Evolutionary conservation across 2,329 filamentous ascomycete genomes (phyloP), one percentile per base, ranked within the genome.

Genomic region (Cladophialophora bantiana): DNA sequence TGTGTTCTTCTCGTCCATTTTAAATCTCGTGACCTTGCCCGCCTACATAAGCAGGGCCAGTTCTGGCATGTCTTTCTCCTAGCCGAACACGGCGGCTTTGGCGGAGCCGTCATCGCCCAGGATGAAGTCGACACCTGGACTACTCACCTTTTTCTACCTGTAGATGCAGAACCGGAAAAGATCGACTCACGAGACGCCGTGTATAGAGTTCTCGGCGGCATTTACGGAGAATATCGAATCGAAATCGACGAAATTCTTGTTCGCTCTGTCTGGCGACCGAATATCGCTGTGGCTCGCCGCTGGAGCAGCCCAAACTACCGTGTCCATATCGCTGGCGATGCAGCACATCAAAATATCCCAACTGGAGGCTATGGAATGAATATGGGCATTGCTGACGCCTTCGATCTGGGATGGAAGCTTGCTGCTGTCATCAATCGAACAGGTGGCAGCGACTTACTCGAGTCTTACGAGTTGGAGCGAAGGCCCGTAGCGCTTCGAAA

Each of bases 351-450:
- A n/a, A 84, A 88, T 68, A 26, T 26, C 26, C 26, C 26, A 26
- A 26, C 26, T 26, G 86, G 84, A 1, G 86, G 84, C 0, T 85
- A 87, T 71, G 86, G 86, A 0, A 85, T 88, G 84, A 87, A 88
- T 71, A 83, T 83, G 0, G 84, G 85, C 0, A 80, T 88, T 26
- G 82, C 83, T n/a, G 85, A 87, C 63, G 81, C 83, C 0, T 78
- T 83, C 34, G 86, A 87, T 64, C 76, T 87, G 0, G 82, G 81
- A 26, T 88, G 85, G 85, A 87, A 87, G 70, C 76, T 87, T 2
- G 79, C 82, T 0, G 76, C 80, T 1, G 83, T 82, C 3, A 72
- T 84, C 1, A 77, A 77, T n/a, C 75, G 78, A 6, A 66, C 76
- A 1, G 78, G 77, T 1, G 74, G 74, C 7, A 2, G 9, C 7